Evolutionary conservation across 768 basidiomycete genomes (phyloP), one percentile per base, ranked within the genome.

Genomic region (Gyrodon lividus): DNA sequence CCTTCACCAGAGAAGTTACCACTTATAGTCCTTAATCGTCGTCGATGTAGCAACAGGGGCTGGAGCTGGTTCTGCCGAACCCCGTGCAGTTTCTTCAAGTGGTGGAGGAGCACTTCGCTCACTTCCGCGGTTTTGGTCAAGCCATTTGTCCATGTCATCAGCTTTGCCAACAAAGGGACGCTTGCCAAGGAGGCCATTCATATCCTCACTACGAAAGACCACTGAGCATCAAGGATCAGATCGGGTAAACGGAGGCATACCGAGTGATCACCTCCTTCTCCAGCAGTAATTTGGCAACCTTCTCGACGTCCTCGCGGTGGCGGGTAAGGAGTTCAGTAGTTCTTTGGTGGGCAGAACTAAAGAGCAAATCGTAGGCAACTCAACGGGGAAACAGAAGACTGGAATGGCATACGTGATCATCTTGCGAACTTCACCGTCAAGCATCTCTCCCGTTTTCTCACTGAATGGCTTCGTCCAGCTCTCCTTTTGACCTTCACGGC

Each of bases 71-170:
- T 70, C 70, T 34, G 48, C 46, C 19, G 71, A 68, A 37, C 74
- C 77, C 10, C 67, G 68, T 6, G 71, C 48, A 46, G 68, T 62
- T 46, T 73, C 70, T 65, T 86, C 84, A 10, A 84, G 69, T 3
- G 86, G 84, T 34, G 85, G 81, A 19, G 83, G 82, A n/a, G 83
- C 81, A 58, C 80, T 82, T 43, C 78, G 77, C 60, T 81, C 81
- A 33, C 61, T 62, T 35, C 77, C 78, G 33, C 77, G 78, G 65
- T 92, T 81, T 64, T 87, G 81, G 62, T 96, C 92, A n/a, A 96
- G 79, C 89, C 93, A 96, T 66, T 88, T 90, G 73, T 97, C 94
- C 95, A 98, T 97, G 58, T 96, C 92, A 65, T 96, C 93, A 22
- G 81, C 75, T 51, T 81, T 79, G 56, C 82, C 82, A n/a, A 65